phyloP scores from a whole-genome alignment of 75 land plant species.

The Gnetum montanum region DNA sequence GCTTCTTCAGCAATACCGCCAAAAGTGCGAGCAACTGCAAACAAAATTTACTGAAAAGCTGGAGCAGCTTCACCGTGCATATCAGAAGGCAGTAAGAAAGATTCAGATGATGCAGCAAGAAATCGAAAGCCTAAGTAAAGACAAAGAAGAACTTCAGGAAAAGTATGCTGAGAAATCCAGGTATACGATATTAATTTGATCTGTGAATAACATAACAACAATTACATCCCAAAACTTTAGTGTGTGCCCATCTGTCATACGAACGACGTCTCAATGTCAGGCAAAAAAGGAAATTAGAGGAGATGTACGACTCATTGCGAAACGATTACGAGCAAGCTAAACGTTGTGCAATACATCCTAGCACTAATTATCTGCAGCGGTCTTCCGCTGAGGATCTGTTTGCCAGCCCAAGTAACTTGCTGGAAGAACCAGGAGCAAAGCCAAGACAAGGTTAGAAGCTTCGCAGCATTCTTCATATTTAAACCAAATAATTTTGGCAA shows the following conservation, averaged over 20 bases:
- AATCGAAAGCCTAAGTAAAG: constrained; percentile 62
- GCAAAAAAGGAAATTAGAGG: constrained; percentile 97
- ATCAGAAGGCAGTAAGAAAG: constrained; percentile 82
- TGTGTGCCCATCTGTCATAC: too few relatives aligned
- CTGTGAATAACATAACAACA: too few relatives aligned
- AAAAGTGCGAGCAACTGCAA: constrained; percentile 85
- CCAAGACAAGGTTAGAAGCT: constrained; percentile 35
- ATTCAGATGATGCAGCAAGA: constrained; percentile 86
- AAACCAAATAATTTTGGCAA: too few relatives aligned
- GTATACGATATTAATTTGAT: constrained; percentile 20
- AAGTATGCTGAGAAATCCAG: constrained; percentile 93
- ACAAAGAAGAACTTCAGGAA: constrained; percentile 90
- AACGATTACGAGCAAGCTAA: constrained; percentile 78
- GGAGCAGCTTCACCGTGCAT: constrained; percentile 70
- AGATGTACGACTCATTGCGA: constrained; percentile 90
- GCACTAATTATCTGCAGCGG: constrained; percentile 30
- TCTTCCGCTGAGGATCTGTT: constrained; percentile 48
- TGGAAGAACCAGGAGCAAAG: constrained; percentile 24
- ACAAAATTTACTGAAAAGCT: constrained; percentile 73
- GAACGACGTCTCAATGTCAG: too few relatives aligned
- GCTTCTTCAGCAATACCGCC: constrained; percentile 67
- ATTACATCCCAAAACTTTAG: too few relatives aligned
- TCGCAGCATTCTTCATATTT: neutral
- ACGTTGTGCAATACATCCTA: constrained; percentile 59
- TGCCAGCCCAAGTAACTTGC: constrained; percentile 22